Evolutionary conservation across 768 basidiomycete species (phyloP), one percentile per base, ranked within the genome.

Genomic region (Phanerochaete sordida): DNA sequence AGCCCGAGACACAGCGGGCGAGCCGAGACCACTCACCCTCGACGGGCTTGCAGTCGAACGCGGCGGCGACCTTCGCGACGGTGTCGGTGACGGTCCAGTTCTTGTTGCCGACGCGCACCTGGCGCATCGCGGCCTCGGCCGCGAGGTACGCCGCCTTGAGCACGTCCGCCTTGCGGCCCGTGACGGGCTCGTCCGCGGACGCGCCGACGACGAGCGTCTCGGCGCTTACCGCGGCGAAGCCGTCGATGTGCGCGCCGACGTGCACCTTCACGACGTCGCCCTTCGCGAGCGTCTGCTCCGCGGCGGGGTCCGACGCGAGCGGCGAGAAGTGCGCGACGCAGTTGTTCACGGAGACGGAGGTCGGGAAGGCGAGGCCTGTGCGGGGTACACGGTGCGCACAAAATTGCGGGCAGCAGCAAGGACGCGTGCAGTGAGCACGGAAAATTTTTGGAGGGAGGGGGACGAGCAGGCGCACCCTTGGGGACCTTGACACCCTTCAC

Each of bases 211-310:
- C 85, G 68, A 98, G 74, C 55, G 96, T 98, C 75, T 99, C 97
- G 33, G 93, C 97, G 70, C 85, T 86, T 73, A 97, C 87, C 56
- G 93, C 86, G 21, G 95, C 95, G 74, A 91, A 98, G 58, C 97
- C 97, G 72, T 98, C 96, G 74, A 99, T 94, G 70, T 99, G 97
- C 21, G 95, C 95, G 48, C 97, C 97, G 61, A 98, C 81, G 74
- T 95, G 93, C 64, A 99, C 77, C 77, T 98, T 98, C 65, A 98
- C 96, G 59, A 99, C 86, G 72, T 99, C 97, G 61, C 86, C 86
- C 64, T 93, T 90, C 27, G 83, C 84, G 64, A 95, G 81, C 53
- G 74, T 81, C 72, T 87, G 85, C 7, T 78, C 76, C 27, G 90
- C 84, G 63, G 84, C 82, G 16, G 87, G 75, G 76, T 94, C 91